Evolutionary conservation across 768 basidiomycete genomes (phyloP), one percentile per base, ranked within the genome.

Genomic region (Flagelloscypha sp.): DNA sequence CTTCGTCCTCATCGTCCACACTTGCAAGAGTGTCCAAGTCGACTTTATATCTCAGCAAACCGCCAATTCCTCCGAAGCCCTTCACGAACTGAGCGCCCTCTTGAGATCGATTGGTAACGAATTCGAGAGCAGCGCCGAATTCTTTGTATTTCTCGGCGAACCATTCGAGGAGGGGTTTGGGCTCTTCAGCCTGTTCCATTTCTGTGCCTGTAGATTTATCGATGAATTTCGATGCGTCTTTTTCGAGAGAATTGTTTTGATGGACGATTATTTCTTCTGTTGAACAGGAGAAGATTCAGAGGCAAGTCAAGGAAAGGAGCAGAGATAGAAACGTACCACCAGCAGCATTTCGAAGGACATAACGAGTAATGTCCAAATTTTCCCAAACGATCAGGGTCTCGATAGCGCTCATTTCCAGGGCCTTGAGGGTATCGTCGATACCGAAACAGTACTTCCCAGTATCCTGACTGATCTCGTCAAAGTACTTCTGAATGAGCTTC

Each of bases 341-440:
- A 28, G 89, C 90, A 30, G 94, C 90, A 54, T 94, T 95, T 38
- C 92, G 82, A 33, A 98, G 73, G 21, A 77, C 60, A 54, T 90
- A 86, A 22, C 95, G 84, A 10, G 79, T 85, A 44, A 84, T 80
- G 52, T 97, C 93, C 43, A 99, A 63, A 56, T 93, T 94, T 63
- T 99, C 95, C 92, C 93, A 99, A 16, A 99, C 94, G 50, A 99
- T 85, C 45, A 99, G 66, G 2, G 93, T 98, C 64, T 99, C 95
- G 28, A 93, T 87, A 11, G 95, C 81, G 44, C 95, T 95, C 34
- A 99, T 76, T 51, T 99, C 95, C 32, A 99, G 76, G 11, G 84
- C 89, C 57, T 94, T 95, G 45, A 99, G 72, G 1, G 94, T 98
- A 54, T 99, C 95, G 11, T 88, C 88, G 43, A 99, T 78, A 62